Conservation (phyloP, 2,329 filamentous ascomycete species). For the Ilyonectria sp. region DNA sequence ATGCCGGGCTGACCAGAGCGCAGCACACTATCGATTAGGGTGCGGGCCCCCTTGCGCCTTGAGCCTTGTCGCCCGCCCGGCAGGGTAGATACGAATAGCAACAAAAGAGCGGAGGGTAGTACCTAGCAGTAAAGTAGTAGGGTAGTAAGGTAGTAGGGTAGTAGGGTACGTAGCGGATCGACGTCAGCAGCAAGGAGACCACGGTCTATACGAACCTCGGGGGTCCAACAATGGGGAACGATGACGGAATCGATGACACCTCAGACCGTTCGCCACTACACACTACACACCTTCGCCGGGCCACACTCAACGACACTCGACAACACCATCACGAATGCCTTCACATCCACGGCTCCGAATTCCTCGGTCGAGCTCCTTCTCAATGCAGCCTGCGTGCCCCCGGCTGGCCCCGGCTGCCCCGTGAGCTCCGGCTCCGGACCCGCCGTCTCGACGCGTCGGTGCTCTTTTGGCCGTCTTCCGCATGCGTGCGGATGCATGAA, state of each 20-base stretch:
- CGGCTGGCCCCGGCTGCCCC: background rate
- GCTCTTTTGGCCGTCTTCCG: slow-evolving; percentile 19
- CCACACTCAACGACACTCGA: background rate
- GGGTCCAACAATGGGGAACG: slow-evolving; percentile 10
- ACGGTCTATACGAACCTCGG: slow-evolving; percentile 29
- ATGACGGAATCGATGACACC: slow-evolving; percentile 30
- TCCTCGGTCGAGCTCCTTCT: background rate
- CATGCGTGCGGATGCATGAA: slow-evolving; percentile 43
- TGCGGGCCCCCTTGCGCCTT: slow-evolving; percentile 22
- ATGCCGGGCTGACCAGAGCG: slow-evolving; percentile 37
- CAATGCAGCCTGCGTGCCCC: background rate
- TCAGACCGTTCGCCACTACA: slow-evolving; percentile 14
- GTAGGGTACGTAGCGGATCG: slow-evolving; percentile 19
- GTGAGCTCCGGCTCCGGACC: background rate
- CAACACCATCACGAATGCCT: slow-evolving; percentile 3
- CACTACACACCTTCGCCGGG: background rate
- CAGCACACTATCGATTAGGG: slow-evolving; percentile 34
- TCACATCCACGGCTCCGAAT: slow-evolving; percentile 18
- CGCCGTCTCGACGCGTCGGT: slow-evolving; percentile 9
- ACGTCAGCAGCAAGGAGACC: slow-evolving; percentile 26
- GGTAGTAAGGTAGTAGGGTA: background rate
- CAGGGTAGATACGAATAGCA: slow-evolving; percentile 33
- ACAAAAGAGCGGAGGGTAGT: slow-evolving; percentile 22
- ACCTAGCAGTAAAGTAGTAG: too few relatives aligned
- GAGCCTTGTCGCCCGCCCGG: slow-evolving; percentile 15